These are phyloP conservation scores for Mucor piriformis DNA, from an alignment of 371 early-diverging fungal genomes.

Conservation along the genomic window DNA sequence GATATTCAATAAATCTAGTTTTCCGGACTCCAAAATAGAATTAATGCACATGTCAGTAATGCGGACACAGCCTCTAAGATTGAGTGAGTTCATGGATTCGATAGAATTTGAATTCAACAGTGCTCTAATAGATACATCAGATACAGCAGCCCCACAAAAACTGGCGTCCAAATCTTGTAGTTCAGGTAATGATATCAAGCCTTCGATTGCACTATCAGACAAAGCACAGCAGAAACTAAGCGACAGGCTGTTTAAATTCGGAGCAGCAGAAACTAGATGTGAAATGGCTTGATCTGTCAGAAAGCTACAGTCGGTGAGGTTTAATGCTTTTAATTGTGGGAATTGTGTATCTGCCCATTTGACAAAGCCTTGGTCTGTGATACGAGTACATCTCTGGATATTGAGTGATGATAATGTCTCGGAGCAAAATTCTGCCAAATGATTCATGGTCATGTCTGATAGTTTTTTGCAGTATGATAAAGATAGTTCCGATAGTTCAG, in stretches of 20 bases:
- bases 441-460: slow-evolving; percentile 60
- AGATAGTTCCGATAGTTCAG: slow-evolving; percentile 41
- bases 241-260: slow-evolving; percentile 54
- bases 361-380: slow-evolving; percentile 70
- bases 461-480: slow-evolving; percentile 82
- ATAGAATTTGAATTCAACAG: slow-evolving; percentile 30
- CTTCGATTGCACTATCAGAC: slow-evolving; percentile 63
- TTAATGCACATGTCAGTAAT: slow-evolving; percentile 61
- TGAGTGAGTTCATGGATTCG: slow-evolving; percentile 9
- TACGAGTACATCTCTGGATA: slow-evolving; percentile 79
- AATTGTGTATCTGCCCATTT: slow-evolving; percentile 50
- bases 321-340: slow-evolving; percentile 52
- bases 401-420: slow-evolving; percentile 55
- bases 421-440: slow-evolving; percentile 40
- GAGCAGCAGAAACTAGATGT: slow-evolving; percentile 78
- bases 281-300: slow-evolving; percentile 71
- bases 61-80: slow-evolving; percentile 63
- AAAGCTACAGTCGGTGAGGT: slow-evolving; percentile 80
- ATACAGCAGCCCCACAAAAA: slow-evolving; percentile 80
- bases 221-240: slow-evolving; percentile 84
- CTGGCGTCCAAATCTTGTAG: slow-evolving; percentile 66
- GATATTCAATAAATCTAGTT: slow-evolving; percentile 25
- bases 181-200: slow-evolving; percentile 45
- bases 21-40: slow-evolving; percentile 25
- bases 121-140: slow-evolving; percentile 58